Conservation (phyloP, 2,329 filamentous ascomycete species). For the Aspergillus sojae region DNA sequence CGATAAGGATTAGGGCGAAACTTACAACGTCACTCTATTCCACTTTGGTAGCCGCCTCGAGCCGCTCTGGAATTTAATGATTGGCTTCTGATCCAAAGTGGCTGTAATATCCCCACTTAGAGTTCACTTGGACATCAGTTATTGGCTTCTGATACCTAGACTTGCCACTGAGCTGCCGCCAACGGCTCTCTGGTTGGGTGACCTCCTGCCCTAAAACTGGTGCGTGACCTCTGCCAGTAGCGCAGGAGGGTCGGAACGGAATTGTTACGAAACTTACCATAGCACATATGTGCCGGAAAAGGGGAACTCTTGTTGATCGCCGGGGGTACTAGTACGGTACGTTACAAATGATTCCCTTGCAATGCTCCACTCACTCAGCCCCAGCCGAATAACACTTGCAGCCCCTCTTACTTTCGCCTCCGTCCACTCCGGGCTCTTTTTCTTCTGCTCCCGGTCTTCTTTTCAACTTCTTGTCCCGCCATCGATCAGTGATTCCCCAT, state of each 20-base stretch:
- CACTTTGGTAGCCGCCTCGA: conserved; percentile 18
- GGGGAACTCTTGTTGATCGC: conserved; percentile 3
- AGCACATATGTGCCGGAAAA: neutral
- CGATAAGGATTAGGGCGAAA: conserved; percentile 14
- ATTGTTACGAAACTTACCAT: conserved; percentile 16
- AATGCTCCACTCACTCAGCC: conserved; percentile 29
- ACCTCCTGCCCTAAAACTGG: conserved; percentile 20
- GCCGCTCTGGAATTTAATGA: neutral
- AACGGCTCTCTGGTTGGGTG: conserved; percentile 21
- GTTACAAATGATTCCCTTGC: conserved; percentile 17
- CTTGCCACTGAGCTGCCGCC: conserved; percentile 26
- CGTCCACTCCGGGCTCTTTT: conserved; percentile 28
- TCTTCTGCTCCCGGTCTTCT: conserved; percentile 24
- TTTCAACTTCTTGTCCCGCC: conserved; percentile 30
- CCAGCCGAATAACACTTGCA: conserved; percentile 27
- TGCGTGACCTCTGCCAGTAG: conserved; percentile 24
- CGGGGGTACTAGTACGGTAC: neutral
- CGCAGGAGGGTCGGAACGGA: conserved; percentile 15
- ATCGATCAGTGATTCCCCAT: conserved; percentile 28
- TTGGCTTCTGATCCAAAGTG: conserved; percentile 16
- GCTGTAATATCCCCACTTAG: conserved; percentile 18
- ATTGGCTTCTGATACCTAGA: conserved; percentile 17
- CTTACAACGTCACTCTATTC: conserved; percentile 19
- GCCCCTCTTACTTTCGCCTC: conserved; percentile 33
- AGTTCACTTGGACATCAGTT: neutral